Conservation (phyloP, 371 early-diverging fungal species). For the Mucor mucedo region DNA sequence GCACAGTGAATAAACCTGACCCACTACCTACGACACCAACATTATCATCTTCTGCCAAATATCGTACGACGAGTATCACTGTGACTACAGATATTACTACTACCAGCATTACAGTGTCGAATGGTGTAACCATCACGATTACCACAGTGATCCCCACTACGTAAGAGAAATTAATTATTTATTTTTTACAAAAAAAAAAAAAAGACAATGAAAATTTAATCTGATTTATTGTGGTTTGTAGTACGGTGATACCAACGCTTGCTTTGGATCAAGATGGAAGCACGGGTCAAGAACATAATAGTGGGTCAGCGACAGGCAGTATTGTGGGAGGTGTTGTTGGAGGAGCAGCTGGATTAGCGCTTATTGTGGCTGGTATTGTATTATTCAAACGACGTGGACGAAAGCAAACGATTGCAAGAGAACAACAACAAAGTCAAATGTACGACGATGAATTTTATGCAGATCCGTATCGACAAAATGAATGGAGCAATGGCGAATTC, state of each 20-base stretch:
- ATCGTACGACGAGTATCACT: conserved; percentile 21
- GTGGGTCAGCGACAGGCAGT: conserved; percentile 12
- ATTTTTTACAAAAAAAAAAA: background rate
- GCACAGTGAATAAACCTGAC: no score
- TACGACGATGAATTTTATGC: conserved; percentile 36
- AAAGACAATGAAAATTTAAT: background rate
- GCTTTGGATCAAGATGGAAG: conserved; percentile 18
- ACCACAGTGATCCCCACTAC: conserved; percentile 40
- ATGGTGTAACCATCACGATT: conserved; percentile 34
- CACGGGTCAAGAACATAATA: background rate
- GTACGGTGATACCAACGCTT: conserved; percentile 38
- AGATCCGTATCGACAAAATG: conserved; percentile 34
- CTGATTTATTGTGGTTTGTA: conserved; percentile 12
- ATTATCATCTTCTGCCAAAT: conserved; percentile 11
- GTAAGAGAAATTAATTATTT: conserved; percentile 21
- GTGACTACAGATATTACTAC: conserved; percentile 32
- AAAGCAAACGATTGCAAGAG: conserved; percentile 12
- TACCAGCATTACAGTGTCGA: conserved; percentile 25
- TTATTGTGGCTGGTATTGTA: conserved; percentile 31
- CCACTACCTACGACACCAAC: conserved; percentile 8
- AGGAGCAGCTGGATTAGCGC: conserved; percentile 34
- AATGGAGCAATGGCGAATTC: conserved; percentile 25
- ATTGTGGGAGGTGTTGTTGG: conserved; percentile 41
- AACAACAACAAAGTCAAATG: conserved; percentile 26
- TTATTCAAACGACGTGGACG: conserved; percentile 25